phyloP scores from a whole-genome alignment of 176 grass and related monocot species.

The Thalia dealbata region DNA sequence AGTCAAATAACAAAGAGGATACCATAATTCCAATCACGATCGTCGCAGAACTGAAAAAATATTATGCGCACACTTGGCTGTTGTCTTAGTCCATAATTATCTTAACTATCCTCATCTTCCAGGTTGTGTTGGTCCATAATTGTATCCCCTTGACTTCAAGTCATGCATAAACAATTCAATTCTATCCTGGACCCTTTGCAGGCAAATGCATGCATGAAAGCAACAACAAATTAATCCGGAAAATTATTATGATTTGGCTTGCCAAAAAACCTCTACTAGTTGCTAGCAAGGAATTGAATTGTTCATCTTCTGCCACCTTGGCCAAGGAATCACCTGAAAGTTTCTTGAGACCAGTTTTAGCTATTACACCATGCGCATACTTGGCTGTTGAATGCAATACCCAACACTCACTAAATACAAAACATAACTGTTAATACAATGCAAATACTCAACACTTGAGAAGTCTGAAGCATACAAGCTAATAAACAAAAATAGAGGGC shows the following conservation, averaged over 20 bases:
- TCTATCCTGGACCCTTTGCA: background rate
- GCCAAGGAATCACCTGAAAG: constrained; percentile 59
- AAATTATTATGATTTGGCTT: background rate
- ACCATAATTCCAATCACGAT: background rate
- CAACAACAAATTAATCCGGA: background rate
- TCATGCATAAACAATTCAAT: background rate
- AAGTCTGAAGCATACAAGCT: background rate
- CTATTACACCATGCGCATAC: constrained; percentile 58
- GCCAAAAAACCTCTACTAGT: constrained; percentile 2
- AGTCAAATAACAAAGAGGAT: too few species aligned
- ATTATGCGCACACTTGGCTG: too few species aligned
- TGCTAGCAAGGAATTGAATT: constrained; percentile 26
- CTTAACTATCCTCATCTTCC: too few species aligned
- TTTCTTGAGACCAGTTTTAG: constrained; percentile 49
- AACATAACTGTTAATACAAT: background rate
- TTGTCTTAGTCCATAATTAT: too few species aligned
- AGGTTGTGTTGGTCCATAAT: too few species aligned
- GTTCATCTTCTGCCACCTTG: constrained; percentile 78
- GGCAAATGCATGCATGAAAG: background rate
- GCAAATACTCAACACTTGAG: constrained; percentile 67
- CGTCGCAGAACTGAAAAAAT: background rate
- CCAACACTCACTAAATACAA: constrained; percentile 60
- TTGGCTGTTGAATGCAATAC: constrained; percentile 76
- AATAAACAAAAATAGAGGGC: background rate
- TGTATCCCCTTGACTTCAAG: background rate